Evolutionary conservation across 2,329 filamentous ascomycete species (phyloP), one percentile per base, ranked within the genome.

Genomic region (Curvularia sp.): DNA sequence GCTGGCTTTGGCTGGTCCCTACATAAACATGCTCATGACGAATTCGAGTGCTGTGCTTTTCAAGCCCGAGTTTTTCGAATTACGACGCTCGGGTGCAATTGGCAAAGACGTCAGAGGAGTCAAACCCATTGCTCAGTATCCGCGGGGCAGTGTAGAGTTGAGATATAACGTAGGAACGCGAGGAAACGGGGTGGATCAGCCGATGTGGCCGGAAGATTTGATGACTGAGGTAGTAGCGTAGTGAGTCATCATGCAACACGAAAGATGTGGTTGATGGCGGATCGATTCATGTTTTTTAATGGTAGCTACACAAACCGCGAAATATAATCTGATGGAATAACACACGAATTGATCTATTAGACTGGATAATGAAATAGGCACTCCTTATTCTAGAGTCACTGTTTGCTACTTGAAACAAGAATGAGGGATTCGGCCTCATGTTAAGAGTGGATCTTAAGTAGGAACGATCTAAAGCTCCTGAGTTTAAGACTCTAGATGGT

Each of bases 91-190:
- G 3, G 73, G 74, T 49, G 76, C 76, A 2, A 62, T 83, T 13
- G 79, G 74, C 0, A 73, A 66, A 9, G 69, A 74, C 1, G 72
- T 85, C 20, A 60, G 70, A 4, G 72, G 71, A 18, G 75, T 81
- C 7, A 83, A 81, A 61, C 82, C 83, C 0, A 70, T 85, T 6
- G 72, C 81, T 6, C 69, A 75, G 42, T 84, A 66, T 48, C 67
- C 69, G 1, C 57, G 64, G 0, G 66, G 63, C 0, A 62, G 55
- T 18, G 71, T 74, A 8, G 39, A 80, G 49, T 68, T 82, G 46
- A 72, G 73, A 30, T 85, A 77, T 63, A 80, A 83, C 58, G 74
- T 85, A 18, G 81, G 82, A 1, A 83, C 82, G 3, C 75, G 83
- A 63, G 75, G 76, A 7, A 85, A 85, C 68, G 83, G 83, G 1